A percentile compares a stretch with the other conserved stretches of the same genome.
phyloP scores from a whole-genome alignment of 495 filamentous ascomycete species.

The Neurospora terricola region DNA sequence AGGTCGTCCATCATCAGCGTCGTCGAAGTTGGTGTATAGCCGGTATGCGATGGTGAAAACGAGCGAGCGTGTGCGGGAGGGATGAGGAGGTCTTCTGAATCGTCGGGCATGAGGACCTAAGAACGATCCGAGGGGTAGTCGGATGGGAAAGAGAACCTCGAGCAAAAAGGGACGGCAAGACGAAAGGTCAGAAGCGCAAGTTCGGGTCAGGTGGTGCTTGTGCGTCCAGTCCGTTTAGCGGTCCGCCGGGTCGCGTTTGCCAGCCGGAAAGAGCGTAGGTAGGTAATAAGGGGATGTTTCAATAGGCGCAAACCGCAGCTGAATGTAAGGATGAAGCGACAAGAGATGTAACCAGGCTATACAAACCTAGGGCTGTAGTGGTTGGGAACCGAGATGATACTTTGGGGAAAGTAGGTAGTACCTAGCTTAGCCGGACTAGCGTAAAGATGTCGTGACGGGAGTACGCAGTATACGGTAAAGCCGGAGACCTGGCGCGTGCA shows the following conservation, averaged over 20 bases:
- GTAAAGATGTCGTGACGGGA: not conserved
- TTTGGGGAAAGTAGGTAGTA: not conserved
- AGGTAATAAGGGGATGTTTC: not conserved
- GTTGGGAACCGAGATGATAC: not conserved
- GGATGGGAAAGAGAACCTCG: not conserved
- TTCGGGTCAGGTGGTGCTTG: not conserved
- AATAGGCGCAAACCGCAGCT: not conserved
- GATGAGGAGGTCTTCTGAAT: constrained; percentile 20
- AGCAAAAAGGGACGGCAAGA: not conserved
- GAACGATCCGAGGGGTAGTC: not conserved
- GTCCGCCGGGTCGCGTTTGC: not conserved
- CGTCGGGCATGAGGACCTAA: constrained; percentile 23
- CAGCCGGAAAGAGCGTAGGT: not conserved
- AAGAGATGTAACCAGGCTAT: not conserved
- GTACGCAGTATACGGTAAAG: not conserved
- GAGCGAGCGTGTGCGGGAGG: constrained; percentile 8
- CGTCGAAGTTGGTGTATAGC: constrained; percentile 4
- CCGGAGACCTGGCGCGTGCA: not conserved
- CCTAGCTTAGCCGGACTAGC: not conserved
- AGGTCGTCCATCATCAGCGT: constrained; percentile 14
- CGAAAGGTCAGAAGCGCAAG: not conserved
- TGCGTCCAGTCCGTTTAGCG: not conserved
- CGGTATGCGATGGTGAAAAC: constrained; percentile 7
- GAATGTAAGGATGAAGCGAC: not conserved
- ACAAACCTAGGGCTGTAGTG: not conserved